These are phyloP conservation scores for Yarrowia hollandica DNA, from an alignment of 805 yeast genomes.

Conservation along the genomic window DNA sequence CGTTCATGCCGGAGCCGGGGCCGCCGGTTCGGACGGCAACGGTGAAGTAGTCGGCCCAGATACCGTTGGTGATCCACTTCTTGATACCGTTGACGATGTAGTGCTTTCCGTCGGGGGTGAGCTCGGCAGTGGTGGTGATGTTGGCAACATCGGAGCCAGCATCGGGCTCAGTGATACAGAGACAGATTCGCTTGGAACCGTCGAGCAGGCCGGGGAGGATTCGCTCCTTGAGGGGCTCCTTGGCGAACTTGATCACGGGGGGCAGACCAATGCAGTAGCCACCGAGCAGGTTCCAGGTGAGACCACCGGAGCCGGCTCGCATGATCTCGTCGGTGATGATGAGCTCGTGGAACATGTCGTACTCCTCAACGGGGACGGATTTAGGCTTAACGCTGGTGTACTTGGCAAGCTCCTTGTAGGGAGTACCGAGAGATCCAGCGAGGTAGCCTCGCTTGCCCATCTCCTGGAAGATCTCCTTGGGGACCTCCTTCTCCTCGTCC, in stretches of 20 bases:
- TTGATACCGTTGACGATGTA: constrained; percentile 46
- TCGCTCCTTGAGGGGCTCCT: constrained; percentile 41
- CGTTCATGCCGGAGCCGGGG: constrained; percentile 42
- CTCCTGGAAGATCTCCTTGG: constrained; percentile 40
- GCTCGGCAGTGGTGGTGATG: constrained; percentile 44
- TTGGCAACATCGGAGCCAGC: constrained; percentile 50
- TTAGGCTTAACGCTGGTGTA: constrained; percentile 43
- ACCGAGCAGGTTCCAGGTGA: constrained; percentile 45
- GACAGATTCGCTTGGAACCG: constrained; percentile 45
- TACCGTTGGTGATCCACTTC: constrained; percentile 50
- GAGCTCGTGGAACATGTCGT: constrained; percentile 46
- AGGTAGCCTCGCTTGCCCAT: constrained; percentile 46
- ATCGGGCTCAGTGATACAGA: constrained; percentile 48
- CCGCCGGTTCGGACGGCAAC: constrained; percentile 50
- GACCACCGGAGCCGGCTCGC: constrained; percentile 47
- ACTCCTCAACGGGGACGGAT: constrained; percentile 44
- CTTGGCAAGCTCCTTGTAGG: constrained; percentile 41
- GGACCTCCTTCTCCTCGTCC: constrained; percentile 45
- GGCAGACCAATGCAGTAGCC: constrained; percentile 48
- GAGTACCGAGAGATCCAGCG: constrained; percentile 44
- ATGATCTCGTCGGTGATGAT: constrained; percentile 44
- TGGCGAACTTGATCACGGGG: constrained; percentile 43
- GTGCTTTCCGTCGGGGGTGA: constrained; percentile 45
- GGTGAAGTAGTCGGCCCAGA: constrained; percentile 47
- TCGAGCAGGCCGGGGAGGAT: constrained; percentile 43